A percentile compares a stretch with the other conserved stretches of the same genome.
Conservation (phyloP, 2,329 filamentous ascomycete genomes). For the Fusarium multiceps region DNA sequence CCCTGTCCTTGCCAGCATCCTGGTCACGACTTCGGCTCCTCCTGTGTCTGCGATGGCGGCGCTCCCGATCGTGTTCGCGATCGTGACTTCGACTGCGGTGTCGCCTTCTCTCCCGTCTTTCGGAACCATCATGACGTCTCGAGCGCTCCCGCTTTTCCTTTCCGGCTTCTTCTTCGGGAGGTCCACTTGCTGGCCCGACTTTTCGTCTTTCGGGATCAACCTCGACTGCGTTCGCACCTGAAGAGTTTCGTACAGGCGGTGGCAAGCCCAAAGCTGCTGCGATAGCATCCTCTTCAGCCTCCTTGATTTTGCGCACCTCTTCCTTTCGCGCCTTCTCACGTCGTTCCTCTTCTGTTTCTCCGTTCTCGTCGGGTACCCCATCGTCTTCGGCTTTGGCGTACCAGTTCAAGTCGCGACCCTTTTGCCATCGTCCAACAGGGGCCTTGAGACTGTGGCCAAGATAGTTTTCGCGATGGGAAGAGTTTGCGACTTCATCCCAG, state of each 20-base stretch:
- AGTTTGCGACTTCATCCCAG: conserved; percentile 93
- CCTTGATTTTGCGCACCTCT: conserved; percentile 85
- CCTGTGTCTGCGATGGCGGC: conserved; percentile 49
- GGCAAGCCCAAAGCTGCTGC: conserved; percentile 84
- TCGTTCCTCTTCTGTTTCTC: conserved; percentile 69
- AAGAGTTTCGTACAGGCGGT: conserved; percentile 68
- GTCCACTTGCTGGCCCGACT: conserved; percentile 45
- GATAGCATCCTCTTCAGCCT: conserved; percentile 93
- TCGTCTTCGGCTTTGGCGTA: conserved; percentile 67
- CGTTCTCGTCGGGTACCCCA: conserved; percentile 58
- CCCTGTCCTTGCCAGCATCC: conserved; percentile 32
- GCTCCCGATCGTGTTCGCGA: conserved; percentile 46
- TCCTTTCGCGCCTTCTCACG: conserved; percentile 73
- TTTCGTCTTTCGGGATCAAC: conserved; percentile 59
- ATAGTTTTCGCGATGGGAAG: conserved; percentile 87
- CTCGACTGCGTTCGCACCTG: conserved; percentile 76
- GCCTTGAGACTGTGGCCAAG: conserved; percentile 93
- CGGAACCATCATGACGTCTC: conserved; percentile 48
- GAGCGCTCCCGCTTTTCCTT: conserved; percentile 47
- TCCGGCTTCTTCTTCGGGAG: conserved; percentile 42
- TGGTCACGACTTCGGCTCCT: conserved; percentile 50
- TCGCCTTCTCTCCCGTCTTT: conserved; percentile 49
- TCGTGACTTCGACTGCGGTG: conserved; percentile 54
- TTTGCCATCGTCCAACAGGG: conserved; percentile 91
- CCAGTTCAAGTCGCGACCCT: conserved; percentile 75